Evolutionary conservation across 805 yeast species (phyloP).

Genomic region (Zygosaccharomyces rouxii): DNA sequence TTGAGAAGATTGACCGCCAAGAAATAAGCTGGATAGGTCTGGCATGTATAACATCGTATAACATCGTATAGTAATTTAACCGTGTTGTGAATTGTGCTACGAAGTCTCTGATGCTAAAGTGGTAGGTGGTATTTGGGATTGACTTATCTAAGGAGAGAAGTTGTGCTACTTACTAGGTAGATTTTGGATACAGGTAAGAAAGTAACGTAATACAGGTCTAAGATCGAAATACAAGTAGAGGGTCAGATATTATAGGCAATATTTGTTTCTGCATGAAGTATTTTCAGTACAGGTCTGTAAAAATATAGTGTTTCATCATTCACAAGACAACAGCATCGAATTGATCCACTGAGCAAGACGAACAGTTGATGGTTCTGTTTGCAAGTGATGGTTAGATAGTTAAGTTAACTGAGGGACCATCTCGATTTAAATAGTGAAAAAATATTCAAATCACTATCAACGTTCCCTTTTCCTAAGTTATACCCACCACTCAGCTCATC

Average conservation of each 20-base stretch:
- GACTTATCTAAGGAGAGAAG: not conserved
- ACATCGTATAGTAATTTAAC: conserved; percentile 17
- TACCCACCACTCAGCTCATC: not conserved
- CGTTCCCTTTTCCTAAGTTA: not conserved
- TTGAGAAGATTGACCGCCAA: conserved; percentile 98
- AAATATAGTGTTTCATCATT: conserved; percentile 34
- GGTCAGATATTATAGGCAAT: conserved; percentile 30
- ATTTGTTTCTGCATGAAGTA: conserved; percentile 33
- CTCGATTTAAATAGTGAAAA: conserved; percentile 5
- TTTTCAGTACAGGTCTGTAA: conserved; percentile 40
- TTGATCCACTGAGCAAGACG: conserved; percentile 7
- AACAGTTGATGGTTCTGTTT: not conserved
- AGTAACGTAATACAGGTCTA: no score
- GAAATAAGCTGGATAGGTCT: conserved; percentile 58
- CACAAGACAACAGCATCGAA: not conserved
- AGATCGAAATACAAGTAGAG: not conserved
- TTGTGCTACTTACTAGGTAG: no score
- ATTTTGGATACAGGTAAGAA: not conserved
- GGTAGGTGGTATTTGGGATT: no score
- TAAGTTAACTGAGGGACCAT: not conserved
- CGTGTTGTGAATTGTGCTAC: conserved; percentile 10
- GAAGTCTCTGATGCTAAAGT: not conserved
- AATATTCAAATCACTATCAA: conserved; percentile 9
- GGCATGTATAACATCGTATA: conserved; percentile 20
- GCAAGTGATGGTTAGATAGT: not conserved